These are phyloP conservation scores for Leishmania mexicana DNA, from an alignment of 208 protist genomes.

Conservation along the genomic window DNA sequence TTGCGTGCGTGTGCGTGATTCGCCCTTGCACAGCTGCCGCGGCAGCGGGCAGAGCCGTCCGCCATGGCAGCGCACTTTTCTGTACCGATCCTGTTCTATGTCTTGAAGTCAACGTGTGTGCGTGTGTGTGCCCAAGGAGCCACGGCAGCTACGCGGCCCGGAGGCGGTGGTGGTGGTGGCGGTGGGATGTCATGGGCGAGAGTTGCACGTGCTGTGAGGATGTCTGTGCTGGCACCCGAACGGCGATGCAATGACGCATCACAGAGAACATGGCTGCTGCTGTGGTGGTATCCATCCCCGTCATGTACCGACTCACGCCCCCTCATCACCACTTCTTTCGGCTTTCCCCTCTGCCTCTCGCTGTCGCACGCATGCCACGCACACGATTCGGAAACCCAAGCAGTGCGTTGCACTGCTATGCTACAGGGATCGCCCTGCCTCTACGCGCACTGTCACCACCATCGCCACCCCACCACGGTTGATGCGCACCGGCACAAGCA, in stretches of 20 bases:
- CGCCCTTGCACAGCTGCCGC: background rate
- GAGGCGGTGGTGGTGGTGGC: background rate
- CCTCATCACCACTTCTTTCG: background rate
- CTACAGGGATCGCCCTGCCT: conserved; percentile 28
- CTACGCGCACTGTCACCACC: conserved; percentile 36
- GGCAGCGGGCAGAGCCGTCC: background rate
- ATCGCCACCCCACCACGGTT: conserved; percentile 48
- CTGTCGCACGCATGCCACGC: background rate
- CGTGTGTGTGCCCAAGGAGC: background rate
- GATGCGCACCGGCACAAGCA: conserved; percentile 44
- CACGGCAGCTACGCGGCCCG: background rate
- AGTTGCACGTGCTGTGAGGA: background rate
- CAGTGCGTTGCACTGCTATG: background rate
- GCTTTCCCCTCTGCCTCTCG: background rate
- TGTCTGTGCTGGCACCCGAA: background rate
- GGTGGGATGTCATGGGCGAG: background rate
- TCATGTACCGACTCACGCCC: background rate
- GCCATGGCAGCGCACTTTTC: background rate
- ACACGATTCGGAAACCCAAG: background rate
- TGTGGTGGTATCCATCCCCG: background rate
- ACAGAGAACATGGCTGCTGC: background rate
- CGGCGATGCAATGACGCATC: background rate
- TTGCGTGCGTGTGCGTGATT: background rate
- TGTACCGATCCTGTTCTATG: background rate
- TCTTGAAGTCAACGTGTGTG: background rate